Evolutionary conservation across 306 rosid genomes (phyloP), one percentile per base, ranked within the genome.

Genomic region (Cajanus cajan): DNA sequence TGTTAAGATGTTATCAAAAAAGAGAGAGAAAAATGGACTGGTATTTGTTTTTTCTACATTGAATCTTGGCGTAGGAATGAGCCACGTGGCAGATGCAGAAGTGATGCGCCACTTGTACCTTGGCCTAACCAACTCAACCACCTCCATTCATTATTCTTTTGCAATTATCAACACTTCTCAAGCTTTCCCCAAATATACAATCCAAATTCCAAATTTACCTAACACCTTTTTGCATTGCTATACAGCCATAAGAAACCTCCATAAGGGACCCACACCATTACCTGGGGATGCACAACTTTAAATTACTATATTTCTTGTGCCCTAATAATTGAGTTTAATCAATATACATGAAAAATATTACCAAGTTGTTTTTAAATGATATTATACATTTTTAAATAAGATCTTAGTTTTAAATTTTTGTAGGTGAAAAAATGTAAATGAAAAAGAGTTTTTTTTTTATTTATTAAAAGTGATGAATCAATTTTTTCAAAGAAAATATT

Each of bases 81-180:
- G 80, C 39, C 84, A 86, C 88, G 81, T 84, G 87, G 78, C 78
- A 16, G 37, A 62, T 55, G 78, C 22, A 36, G 31, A 85, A 51
- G 66, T 25, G 25, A 64, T 41, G 65, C 51, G 54, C 78, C 73
- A 43, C 80, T 79, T 82, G 68, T 68, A 40, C 41, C 73, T 65
- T 25, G 57, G 77, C 90, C 87, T 79, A 86, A 84, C 87, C 78
- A 31, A 73, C 72, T 24, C 65, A 78, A 76, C 73, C 19, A 64
- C 21, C 80, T 76, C 69, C 85, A 18, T 47, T 18, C 52, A 67
- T 25, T 34, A 36, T 68, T 61, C 21, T 24, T 8, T 40, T 52
- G 13, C 57, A 28, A 37, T 25, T 39, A 67, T 78, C 12, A 78
- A 54, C 19, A 6, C 5, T 62, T 78, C 21, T 48, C 13, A 24